Base-by-base conservation (phyloP, 768 basidiomycete genomes). In the Galerina sulciceps region DNA sequence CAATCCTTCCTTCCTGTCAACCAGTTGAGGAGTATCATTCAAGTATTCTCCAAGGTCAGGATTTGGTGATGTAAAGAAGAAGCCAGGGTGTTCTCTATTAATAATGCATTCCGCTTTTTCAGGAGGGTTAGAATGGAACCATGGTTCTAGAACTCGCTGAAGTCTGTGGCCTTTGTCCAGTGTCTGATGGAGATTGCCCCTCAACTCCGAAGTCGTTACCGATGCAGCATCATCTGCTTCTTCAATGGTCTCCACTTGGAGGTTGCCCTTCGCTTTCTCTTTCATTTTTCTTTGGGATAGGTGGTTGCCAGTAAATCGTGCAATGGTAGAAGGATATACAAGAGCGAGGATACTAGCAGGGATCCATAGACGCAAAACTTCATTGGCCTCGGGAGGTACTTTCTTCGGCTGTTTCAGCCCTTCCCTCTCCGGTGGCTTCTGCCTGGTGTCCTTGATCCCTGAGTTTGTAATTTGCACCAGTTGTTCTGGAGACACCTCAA, bases 341-440 rank as follows among this genome's bases (percentile, higher is more conserved):
- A 78, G 69, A 18, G 72, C 70, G 53, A 91, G 71, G 70, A 92
- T 82, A 40, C 73, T 79, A 3, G 82, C 88, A 0, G 89, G 85
- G 42, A 91, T 72, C 90, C 90, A 91, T 34, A 88, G 65, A 31
- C 79, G 74, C 38, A 86, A 64, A 14, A 75, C 71, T 47, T 75
- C 77, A 13, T 77, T 75, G 0, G 82, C 81, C 45, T 65, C 58
- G 36, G 79, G 78, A 13, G 73, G 70, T 10, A 77, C 71, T 23
- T 75, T 71, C 20, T 76, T 71, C 51, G 72, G 75, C 44, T 68
- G 70, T 31, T 45, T 52, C 22, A 48, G 35, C 49, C 44, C 55
- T 36, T 49, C 50, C 11, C 53, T 43, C 17, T 48, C 20, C 2
- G 55, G 42, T 10, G 69, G 67, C 26, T 64, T 55, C 3, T 58